Base-by-base conservation (phyloP, 257 asterid species). In the Nemophila menziesii region DNA sequence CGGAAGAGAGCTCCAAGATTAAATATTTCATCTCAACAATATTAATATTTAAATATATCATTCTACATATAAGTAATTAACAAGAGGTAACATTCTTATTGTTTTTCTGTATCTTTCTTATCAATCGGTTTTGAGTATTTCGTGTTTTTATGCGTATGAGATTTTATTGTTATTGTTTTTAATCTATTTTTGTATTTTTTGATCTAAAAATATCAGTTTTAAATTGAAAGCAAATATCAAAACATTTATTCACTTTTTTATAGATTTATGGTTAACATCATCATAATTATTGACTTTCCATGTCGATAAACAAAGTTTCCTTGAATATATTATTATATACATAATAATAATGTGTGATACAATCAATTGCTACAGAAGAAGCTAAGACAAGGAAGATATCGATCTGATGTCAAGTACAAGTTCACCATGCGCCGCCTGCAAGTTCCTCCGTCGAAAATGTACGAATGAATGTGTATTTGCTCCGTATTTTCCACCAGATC, bases 351-450 rank as follows among this genome's bases (percentile, higher is more conserved):
- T n/a, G n/a, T n/a, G 42, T 46, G 3, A 44, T 24, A 39, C 37
- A 36, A 39, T 47, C 54, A 44, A 43, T 50, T 49, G 26, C 45
- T 38, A 59, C 16, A 63, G 55, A 49, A 63, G 55, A 49, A 29
- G 36, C 36, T 2, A 29, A 29, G 36, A 29, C 8, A 29, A 10
- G 7, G 36, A 29, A 29, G 36, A n/a, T n/a, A n/a, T n/a, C n/a
- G n/a, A n/a, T n/a, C n/a, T n/a, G n/a, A 84, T 85, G 95, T 78
- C 96, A 16, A 69, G 92, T 1, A 69, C 96, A 17, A 76, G 61
- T 61, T 78, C 90, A 3, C 92, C 97, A 5, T 86, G 97, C 20
- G 97, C 94, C 0, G 97, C 97, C 19, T 86, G 97, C 64, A 86
- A 86, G 66, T 72, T 79, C 17, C 77, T 62, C 54, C 73, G 97